These are phyloP conservation scores for Phytophthora gonapodyides DNA, from an alignment of 352 stramenopile species.

Conservation along the genomic window DNA sequence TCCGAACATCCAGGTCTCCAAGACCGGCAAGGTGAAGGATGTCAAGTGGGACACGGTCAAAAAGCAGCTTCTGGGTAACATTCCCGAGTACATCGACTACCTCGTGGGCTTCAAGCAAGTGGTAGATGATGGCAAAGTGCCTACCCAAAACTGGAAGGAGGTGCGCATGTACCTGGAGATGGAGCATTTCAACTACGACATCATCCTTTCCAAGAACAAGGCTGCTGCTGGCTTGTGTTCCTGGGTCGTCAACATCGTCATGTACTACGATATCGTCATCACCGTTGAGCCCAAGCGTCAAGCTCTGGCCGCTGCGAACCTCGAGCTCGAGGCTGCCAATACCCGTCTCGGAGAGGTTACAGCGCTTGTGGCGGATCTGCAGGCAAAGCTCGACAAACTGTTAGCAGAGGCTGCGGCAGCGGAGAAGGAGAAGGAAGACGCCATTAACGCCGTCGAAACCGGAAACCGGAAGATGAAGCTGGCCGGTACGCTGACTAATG, in stretches of 20 bases:
- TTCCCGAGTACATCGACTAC: slow-evolving; percentile 96
- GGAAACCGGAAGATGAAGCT: slow-evolving; percentile 96
- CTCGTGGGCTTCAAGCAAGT: slow-evolving; percentile 93
- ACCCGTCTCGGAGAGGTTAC: slow-evolving; percentile 88
- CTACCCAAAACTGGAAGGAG: slow-evolving; percentile 94
- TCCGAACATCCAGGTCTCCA: slow-evolving; percentile 92
- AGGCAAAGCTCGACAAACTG: slow-evolving; percentile 93
- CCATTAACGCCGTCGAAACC: slow-evolving; percentile 90
- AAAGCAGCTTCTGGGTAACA: slow-evolving; percentile 95
- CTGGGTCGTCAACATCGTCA: slow-evolving; percentile 97
- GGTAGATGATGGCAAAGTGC: slow-evolving; percentile 94
- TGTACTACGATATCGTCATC: slow-evolving; percentile 97
- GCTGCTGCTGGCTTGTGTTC: slow-evolving; percentile 93
- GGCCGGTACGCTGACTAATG: slow-evolving; percentile 93
- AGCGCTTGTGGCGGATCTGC: slow-evolving; percentile 90
- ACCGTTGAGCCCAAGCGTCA: slow-evolving; percentile 95
- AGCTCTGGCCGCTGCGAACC: slow-evolving; percentile 90
- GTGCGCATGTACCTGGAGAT: slow-evolving; percentile 93
- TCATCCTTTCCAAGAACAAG: slow-evolving; percentile 95
- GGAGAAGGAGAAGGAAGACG: slow-evolving; percentile 94
- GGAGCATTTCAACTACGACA: slow-evolving; percentile 96
- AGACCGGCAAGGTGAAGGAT: slow-evolving; percentile 96
- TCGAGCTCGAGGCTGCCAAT: slow-evolving; percentile 92
- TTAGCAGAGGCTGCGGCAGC: slow-evolving; percentile 89
- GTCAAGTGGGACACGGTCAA: slow-evolving; percentile 95